A percentile compares a stretch with the other conserved stretches of the same genome.
These are phyloP conservation scores for Agaricales sp. DNA, from an alignment of 1,284 basidiomycete species.

Conservation along the genomic window DNA sequence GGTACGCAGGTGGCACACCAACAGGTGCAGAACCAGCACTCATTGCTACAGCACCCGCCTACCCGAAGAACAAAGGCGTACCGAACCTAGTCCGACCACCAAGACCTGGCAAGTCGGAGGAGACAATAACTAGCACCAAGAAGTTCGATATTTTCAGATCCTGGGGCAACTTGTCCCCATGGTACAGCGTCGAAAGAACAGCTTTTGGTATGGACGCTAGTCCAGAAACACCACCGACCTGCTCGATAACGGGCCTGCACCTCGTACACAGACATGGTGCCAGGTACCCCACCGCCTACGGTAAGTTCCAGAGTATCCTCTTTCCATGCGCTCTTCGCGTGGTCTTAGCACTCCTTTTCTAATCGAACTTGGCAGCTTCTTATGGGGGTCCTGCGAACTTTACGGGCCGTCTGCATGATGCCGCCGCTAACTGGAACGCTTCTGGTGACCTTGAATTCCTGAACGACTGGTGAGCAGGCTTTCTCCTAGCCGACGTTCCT, in stretches of 20 bases:
- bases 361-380: constrained; percentile 37
- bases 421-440: constrained; percentile 48
- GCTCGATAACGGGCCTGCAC: constrained; percentile 64
- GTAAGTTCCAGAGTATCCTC: constrained; percentile 26
- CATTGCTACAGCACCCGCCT: constrained; percentile 66
- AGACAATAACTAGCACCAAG: constrained; percentile 18
- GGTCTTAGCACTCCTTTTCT: constrained; percentile 3
- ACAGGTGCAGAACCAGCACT: constrained; percentile 78
- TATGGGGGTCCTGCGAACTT: constrained; percentile 63
- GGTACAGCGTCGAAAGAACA: constrained; percentile 65
- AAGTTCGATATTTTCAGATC: constrained; percentile 58
- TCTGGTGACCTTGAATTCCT: constrained; percentile 59
- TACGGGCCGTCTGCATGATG: constrained; percentile 43
- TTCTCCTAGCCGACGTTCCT: not conserved
- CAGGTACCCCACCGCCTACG: constrained; percentile 66
- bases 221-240: constrained; percentile 59
- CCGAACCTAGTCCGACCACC: constrained; percentile 39
- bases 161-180: constrained; percentile 82
- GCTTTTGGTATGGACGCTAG: constrained; percentile 67
- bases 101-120: constrained; percentile 53
- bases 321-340: not conserved
- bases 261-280: constrained; percentile 76
- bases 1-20: constrained; percentile 74
- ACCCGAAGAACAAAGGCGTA: constrained; percentile 37
- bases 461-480: constrained; percentile 52